These are phyloP conservation scores for Gracilaria gracilis DNA, from an alignment of 23 red algal species.

Conservation along the genomic window DNA sequence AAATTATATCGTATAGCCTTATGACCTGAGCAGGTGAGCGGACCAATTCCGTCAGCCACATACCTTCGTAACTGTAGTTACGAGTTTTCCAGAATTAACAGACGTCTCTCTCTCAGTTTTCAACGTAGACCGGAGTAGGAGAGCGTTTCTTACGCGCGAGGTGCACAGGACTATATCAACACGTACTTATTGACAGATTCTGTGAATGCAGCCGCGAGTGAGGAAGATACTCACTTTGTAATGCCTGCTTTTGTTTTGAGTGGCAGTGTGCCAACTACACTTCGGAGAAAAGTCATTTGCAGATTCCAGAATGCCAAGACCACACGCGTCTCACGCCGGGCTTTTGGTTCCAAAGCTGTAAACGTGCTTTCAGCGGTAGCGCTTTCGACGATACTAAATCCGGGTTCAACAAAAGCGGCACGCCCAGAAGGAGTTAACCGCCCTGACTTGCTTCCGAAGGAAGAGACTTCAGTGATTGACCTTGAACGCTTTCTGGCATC, in stretches of 20 bases:
- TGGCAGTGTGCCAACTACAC: not conserved
- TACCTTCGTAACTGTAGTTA: too few species aligned
- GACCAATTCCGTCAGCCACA: too few species aligned
- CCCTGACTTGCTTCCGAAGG: conserved; percentile 75
- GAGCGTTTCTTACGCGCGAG: too few species aligned
- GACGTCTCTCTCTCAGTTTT: too few species aligned
- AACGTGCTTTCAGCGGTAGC: not conserved
- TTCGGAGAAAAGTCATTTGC: not conserved
- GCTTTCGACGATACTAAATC: not conserved
- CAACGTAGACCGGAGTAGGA: too few species aligned
- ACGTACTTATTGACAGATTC: too few species aligned
- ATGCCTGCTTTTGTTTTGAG: not conserved
- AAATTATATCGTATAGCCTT: too few species aligned
- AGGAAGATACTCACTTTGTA: not conserved
- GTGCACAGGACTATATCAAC: too few species aligned
- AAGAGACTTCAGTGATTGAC: conserved; percentile 75
- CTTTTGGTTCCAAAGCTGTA: not conserved
- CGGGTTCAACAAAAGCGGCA: conserved; percentile 9
- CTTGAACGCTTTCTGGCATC: conserved; percentile 84
- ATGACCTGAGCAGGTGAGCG: too few species aligned
- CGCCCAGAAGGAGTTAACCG: conserved; percentile 88
- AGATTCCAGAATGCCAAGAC: not conserved
- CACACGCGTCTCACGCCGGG: conserved; percentile 1
- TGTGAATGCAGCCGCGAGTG: too few species aligned
- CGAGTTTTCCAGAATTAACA: too few species aligned